Conservation (phyloP, 164 flowering plant genomes). For the Magnolia changhungtana region DNA sequence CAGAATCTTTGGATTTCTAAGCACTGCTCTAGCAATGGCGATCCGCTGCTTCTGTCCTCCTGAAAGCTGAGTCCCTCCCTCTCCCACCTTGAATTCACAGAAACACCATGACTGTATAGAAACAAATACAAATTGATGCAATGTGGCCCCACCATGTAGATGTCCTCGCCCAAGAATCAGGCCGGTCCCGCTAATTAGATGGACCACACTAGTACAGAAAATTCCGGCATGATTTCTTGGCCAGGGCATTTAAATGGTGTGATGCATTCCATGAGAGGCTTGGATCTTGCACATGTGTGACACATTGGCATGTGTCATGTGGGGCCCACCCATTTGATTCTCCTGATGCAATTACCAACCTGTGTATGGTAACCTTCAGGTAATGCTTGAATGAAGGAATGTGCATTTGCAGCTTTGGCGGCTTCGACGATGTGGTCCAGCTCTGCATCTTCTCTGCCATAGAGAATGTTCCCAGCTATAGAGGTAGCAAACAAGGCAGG, state of each 20-base stretch:
- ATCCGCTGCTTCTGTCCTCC: slow-evolving; percentile 58
- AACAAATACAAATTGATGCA: background rate
- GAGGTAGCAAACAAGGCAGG: slow-evolving; percentile 73
- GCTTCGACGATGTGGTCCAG: slow-evolving; percentile 56
- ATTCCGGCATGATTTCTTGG: too few species aligned
- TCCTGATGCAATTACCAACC: slow-evolving; percentile 25
- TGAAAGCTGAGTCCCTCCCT: slow-evolving; percentile 49
- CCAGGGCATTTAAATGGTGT: too few species aligned
- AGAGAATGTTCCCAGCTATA: slow-evolving; percentile 58
- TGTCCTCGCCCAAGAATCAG: background rate
- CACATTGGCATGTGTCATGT: too few species aligned
- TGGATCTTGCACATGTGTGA: background rate
- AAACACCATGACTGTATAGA: slow-evolving; percentile 1
- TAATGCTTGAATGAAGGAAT: slow-evolving; percentile 54
- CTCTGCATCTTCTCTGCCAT: slow-evolving; percentile 60
- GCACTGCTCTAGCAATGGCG: slow-evolving; percentile 37
- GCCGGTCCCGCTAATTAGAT: too few species aligned
- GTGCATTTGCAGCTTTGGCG: slow-evolving; percentile 74
- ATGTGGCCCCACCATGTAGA: background rate
- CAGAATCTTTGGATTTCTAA: slow-evolving; percentile 28
- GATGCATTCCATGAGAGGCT: background rate
- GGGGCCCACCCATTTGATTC: too few species aligned
- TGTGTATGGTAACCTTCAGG: slow-evolving; percentile 71
- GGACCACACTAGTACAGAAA: too few species aligned
- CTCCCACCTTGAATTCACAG: slow-evolving; percentile 39